Base-by-base conservation (phyloP, 352 stramenopile species). In the Phytophthora pluvialis region DNA sequence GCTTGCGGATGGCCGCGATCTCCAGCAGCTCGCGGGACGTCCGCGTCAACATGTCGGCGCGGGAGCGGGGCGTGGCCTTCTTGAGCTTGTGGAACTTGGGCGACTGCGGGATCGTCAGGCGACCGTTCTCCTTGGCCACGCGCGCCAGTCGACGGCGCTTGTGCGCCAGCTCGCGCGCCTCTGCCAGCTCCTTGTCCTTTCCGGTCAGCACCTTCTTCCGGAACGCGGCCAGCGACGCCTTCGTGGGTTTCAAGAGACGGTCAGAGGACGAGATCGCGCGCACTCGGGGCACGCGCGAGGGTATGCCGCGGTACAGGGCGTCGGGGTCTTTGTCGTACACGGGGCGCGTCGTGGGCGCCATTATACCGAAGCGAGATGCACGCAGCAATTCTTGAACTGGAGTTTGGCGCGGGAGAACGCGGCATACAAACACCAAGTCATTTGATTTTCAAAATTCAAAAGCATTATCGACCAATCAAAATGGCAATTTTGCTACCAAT, bases 1-100 rank as follows among this genome's bases (percentile, higher is more conserved):
- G 81, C 48, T 86, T 83, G 58, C 75, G 75, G 49, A 93, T 79
- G 35, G 84, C 81, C 4, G 75, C 77, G 53, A 93, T 93, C 70
- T 93, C 84, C 54, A 82, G 67, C 42, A 93, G 40, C 57, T 93
- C 84, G 44, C 82, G 78, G n/a, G 84, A 91, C 49, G 84, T 93
- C 51, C 70, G 72, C 21, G 81, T 93, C 28, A 93, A 67, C 70
- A 78, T 74, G 29, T 75, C 53, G 3, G 73, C 68, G 13, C 63
- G 54, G 16, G 71, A 69, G 5, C 75, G 77, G 38, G 66, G 61
- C 13, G 79, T 48, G 3, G 47, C 47, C 54, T 75, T 83, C 45
- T 74, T 80, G 3, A 71, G 43, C n/a, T 54, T 46, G 28, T 77
- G 72, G 45, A 93, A 84, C 58, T 93, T 90, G 28, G 84, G 84